phyloP scores from a whole-genome alignment of 1,284 basidiomycete species.

The Tilletia caries region DNA sequence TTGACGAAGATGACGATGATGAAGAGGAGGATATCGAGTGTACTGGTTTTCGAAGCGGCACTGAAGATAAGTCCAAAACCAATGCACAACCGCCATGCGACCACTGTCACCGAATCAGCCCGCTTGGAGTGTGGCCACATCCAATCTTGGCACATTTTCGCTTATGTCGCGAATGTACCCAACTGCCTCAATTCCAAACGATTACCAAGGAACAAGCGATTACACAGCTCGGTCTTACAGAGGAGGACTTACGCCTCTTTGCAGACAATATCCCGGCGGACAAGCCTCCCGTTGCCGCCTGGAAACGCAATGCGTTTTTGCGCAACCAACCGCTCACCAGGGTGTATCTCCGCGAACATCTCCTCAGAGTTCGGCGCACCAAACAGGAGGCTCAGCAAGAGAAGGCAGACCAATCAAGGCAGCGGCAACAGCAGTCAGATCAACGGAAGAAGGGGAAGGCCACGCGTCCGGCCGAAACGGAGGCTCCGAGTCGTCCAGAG shows the following conservation, averaged over 20 bases:
- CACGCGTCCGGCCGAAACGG: too few relatives aligned
- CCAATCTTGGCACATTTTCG: neutral
- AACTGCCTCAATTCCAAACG: neutral
- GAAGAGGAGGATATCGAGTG: conserved; percentile 4
- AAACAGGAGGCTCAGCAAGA: conserved; percentile 7
- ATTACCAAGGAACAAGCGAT: conserved; percentile 11
- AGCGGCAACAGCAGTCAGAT: neutral
- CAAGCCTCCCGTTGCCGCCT: neutral
- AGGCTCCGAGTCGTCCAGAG: neutral
- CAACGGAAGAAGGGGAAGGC: neutral
- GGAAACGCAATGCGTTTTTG: neutral
- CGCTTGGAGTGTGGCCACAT: conserved; percentile 1
- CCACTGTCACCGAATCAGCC: neutral
- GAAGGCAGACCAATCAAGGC: neutral
- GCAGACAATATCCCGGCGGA: neutral
- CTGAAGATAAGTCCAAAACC: neutral
- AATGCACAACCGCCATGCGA: neutral
- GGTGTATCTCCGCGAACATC: neutral
- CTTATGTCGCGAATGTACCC: neutral
- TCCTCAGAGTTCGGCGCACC: neutral
- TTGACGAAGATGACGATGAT: conserved; percentile 5
- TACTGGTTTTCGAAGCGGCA: neutral
- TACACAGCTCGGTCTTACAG: neutral
- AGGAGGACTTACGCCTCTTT: neutral
- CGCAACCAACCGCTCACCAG: neutral